These are phyloP conservation scores for Miscanthus lutarioriparius DNA, from an alignment of 176 grass and related monocot species.

Conservation along the genomic window DNA sequence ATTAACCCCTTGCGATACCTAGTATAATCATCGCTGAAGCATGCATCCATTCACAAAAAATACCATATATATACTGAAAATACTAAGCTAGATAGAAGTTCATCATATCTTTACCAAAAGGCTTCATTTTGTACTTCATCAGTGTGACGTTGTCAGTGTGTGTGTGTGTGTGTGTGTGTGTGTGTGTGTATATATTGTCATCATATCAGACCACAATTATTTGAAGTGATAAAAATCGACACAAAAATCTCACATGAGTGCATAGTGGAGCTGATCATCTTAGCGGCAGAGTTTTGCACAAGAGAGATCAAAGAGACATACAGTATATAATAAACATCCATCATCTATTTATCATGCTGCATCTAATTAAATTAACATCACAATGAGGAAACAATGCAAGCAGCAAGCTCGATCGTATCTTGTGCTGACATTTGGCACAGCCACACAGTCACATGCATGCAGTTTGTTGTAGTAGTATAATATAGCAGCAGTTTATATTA, in stretches of 20 bases:
- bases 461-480: not conserved
- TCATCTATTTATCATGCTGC: not conserved
- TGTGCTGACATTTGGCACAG: conserved; percentile 10
- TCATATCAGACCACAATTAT: not conserved
- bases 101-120: not conserved
- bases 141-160: not conserved
- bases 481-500: not conserved
- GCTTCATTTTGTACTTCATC: not conserved
- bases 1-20: not conserved
- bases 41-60: not conserved
- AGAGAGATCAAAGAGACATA: not conserved
- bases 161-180: too few relatives aligned
- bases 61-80: not conserved
- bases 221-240: not conserved
- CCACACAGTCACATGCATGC: not conserved
- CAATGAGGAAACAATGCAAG: not conserved
- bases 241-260: not conserved
- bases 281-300: not conserved
- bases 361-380: not conserved
- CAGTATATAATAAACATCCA: not conserved
- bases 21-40: not conserved
- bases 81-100: not conserved
- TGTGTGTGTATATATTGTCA: not conserved
- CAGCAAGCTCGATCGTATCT: not conserved
- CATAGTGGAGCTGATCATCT: not conserved